phyloP scores from a whole-genome alignment of 176 grass and related monocot genomes.

The Musa beccarii region DNA sequence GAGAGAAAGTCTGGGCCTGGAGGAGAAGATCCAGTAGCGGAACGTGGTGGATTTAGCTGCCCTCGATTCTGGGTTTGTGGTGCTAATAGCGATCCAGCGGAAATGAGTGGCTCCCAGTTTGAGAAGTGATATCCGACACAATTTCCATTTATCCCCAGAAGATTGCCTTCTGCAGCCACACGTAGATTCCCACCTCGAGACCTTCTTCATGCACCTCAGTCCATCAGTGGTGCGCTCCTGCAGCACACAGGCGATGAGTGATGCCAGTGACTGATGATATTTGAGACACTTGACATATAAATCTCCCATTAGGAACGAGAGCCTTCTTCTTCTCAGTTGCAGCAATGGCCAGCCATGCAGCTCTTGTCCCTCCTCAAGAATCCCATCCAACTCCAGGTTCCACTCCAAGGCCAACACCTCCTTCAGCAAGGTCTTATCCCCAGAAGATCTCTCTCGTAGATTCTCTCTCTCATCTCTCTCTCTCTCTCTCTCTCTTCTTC shows the following conservation, averaged over 20 bases:
- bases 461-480: constrained; percentile 2
- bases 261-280: background rate
- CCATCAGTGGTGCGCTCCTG: too few relatives aligned
- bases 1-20: too few relatives aligned
- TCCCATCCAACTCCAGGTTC: constrained; percentile 48
- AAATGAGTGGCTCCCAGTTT: constrained; percentile 3
- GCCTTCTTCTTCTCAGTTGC: background rate
- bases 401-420: constrained; percentile 32
- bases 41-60: too few relatives aligned
- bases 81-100: too few relatives aligned
- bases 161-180: background rate
- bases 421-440: constrained; percentile 1
- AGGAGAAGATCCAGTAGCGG: too few relatives aligned
- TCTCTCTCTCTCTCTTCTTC: too few relatives aligned
- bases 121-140: background rate
- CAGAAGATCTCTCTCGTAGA: too few relatives aligned
- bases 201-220: background rate
- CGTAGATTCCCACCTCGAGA: background rate
- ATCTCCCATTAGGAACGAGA: background rate
- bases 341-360: constrained; percentile 83
- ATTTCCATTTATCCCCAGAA: background rate
- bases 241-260: background rate
- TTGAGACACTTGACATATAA: background rate
- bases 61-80: too few relatives aligned
- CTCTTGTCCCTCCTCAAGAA: constrained; percentile 64